These are phyloP conservation scores for Diaporthe eres DNA, from an alignment of 2,329 filamentous ascomycete species.

Conservation along the genomic window DNA sequence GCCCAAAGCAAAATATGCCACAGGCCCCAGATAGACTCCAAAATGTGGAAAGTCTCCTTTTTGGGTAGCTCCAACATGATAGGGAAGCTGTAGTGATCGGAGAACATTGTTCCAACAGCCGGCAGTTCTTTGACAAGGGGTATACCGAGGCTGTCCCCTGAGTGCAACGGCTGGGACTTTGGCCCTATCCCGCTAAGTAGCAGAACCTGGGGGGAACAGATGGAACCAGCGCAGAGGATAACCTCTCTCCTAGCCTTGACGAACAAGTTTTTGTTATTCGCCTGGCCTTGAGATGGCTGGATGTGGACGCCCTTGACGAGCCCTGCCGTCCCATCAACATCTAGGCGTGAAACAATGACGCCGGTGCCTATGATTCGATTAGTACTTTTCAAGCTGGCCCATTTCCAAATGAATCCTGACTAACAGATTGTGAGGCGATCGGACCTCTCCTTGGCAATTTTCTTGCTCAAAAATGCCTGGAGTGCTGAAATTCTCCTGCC, in stretches of 20 bases:
- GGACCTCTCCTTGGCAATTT: slow-evolving; percentile 43
- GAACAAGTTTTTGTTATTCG: slow-evolving; percentile 23
- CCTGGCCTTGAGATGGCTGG: slow-evolving; percentile 23
- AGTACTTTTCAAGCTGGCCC: not conserved
- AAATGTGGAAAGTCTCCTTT: slow-evolving; percentile 20
- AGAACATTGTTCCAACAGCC: slow-evolving; percentile 47
- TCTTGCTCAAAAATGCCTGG: slow-evolving; percentile 48
- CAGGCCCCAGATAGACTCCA: slow-evolving; percentile 39
- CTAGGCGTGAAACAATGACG: slow-evolving; percentile 48
- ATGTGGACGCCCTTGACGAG: slow-evolving; percentile 47
- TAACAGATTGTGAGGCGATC: slow-evolving; percentile 47
- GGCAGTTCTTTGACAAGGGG: slow-evolving; percentile 46
- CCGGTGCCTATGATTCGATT: slow-evolving; percentile 44
- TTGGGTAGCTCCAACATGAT: slow-evolving; percentile 34
- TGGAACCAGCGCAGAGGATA: slow-evolving; percentile 49
- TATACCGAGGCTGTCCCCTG: slow-evolving; percentile 45
- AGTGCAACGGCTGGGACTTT: not conserved
- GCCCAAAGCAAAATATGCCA: slow-evolving; percentile 50
- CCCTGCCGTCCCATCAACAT: slow-evolving; percentile 43
- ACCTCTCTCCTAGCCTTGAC: slow-evolving; percentile 49
- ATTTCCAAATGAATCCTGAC: not conserved
- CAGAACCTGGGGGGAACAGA: slow-evolving; percentile 51
- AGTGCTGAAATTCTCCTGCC: slow-evolving; percentile 48
- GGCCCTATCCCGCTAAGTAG: slow-evolving; percentile 52
- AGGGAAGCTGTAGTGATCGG: slow-evolving; percentile 47